Evolutionary conservation across 352 stramenopile species (phyloP), one percentile per base, ranked within the genome.

Genomic region (Globisporangium carolinianum): DNA sequence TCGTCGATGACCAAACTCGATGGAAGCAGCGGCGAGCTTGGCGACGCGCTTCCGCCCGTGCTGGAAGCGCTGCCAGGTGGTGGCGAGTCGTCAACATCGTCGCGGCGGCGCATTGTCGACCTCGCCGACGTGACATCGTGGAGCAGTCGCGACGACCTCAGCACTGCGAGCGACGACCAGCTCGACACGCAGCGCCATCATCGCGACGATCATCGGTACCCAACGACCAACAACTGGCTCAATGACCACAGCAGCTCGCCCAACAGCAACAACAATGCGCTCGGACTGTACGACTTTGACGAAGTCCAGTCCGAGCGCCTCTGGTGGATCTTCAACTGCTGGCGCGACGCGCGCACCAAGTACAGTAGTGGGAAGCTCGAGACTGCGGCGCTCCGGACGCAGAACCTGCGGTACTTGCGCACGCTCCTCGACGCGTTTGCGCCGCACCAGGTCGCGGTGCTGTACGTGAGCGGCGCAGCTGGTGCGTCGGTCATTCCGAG

Each of bases 251-350:
- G 72, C 45, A 83, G 71, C 41, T 78, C 72, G 1, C 82, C 76
- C 39, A 70, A 69, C 39, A 75, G 69, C 2, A 82, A 12, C 7
- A 43, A 43, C 11, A 12, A 12, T 12, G 7, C 1, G 39, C 11
- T 89, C 36, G 79, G 82, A 12, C 57, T 86, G 15, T 91, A 83
- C 58, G 83, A 90, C 62, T 91, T 89, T 51, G 80, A 93, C 37
- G 80, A 90, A 60, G 74, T 84, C n/a, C 83, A 91, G 60, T 89
- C 79, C 2, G 83, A 89, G 62, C 79, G 76, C 42, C 60, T 93
- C 15, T 91, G 83, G 79, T 91, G 79, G 78, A 86, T 93, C 14
- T 93, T 93, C 45, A 91, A 90, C 41, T 38, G 75, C 37, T 93
- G 80, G 80, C 68, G 65, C 10, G 69, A 81, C 45, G 72, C 73